These are phyloP conservation scores for Penicillium hordei DNA, from an alignment of 2,329 filamentous ascomycete genomes.

Conservation along the genomic window DNA sequence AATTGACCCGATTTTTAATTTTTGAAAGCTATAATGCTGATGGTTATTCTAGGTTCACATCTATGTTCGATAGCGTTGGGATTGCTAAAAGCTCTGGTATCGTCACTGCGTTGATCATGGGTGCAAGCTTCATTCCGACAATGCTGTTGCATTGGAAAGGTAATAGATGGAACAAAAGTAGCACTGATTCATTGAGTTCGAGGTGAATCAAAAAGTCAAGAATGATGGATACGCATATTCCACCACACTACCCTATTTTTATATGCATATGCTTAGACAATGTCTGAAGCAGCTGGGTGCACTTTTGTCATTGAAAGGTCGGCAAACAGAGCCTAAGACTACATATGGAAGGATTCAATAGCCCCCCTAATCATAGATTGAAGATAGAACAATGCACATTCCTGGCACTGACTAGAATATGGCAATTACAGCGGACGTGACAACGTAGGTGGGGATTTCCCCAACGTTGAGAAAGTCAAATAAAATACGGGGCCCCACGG, in stretches of 20 bases:
- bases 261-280: neutral
- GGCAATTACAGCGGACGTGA: no score
- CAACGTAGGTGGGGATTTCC: no score
- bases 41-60: neutral
- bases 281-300: neutral
- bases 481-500: neutral
- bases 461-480: no score
- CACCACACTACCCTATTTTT: neutral
- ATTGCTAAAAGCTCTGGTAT: slow-evolving; percentile 32
- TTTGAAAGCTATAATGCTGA: neutral
- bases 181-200: neutral
- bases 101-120: slow-evolving; percentile 30
- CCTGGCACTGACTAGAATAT: neutral
- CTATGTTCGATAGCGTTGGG: slow-evolving; percentile 36
- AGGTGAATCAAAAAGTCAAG: neutral
- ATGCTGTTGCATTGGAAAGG: slow-evolving; percentile 29
- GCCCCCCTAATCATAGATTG: neutral
- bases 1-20: slow-evolving; percentile 21
- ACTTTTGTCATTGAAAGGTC: neutral
- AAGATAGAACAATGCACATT: neutral
- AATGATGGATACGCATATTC: neutral
- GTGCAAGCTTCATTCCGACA: slow-evolving; percentile 32
- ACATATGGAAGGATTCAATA: no score
- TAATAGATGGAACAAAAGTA: neutral
- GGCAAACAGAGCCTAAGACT: no score